Evolutionary conservation across 2,329 filamentous ascomycete genomes (phyloP).

Genomic region (Talaromyces albobiverticillius): DNA sequence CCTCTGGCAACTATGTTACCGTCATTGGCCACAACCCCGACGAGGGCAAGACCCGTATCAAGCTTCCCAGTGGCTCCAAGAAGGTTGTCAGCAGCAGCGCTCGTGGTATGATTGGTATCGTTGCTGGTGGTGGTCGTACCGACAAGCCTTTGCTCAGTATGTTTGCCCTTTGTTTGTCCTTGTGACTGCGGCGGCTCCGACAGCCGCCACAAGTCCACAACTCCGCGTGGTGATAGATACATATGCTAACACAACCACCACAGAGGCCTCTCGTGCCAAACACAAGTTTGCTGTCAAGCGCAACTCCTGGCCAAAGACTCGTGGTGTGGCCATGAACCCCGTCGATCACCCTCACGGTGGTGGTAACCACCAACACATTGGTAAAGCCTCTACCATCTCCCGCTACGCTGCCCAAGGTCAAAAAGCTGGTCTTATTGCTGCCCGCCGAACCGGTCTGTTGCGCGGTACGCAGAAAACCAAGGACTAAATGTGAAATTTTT

Average conservation of each 20-base stretch:
- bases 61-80: conserved; percentile 98
- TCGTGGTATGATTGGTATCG: conserved; percentile 99
- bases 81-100: conserved; percentile 92
- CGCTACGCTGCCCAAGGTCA: conserved; percentile 97
- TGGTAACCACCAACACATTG: conserved; percentile 99
- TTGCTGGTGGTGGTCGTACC: conserved; percentile 98
- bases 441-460: conserved; percentile 98
- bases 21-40: conserved; percentile 97
- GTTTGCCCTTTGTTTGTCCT: conserved; percentile 14
- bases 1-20: conserved; percentile 99
- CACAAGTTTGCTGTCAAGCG: conserved; percentile 99
- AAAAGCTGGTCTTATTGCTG: conserved; percentile 99
- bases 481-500: conserved; percentile 72
- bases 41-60: conserved; percentile 99
- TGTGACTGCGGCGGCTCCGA: background rate
- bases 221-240: background rate
- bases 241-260: conserved; percentile 43
- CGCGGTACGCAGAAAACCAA: conserved; percentile 99
- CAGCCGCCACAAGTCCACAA: no score
- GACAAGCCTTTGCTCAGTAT: conserved; percentile 97
- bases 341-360: conserved; percentile 98
- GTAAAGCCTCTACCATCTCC: conserved; percentile 99
- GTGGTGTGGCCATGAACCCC: conserved; percentile 99
- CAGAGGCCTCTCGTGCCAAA: conserved; percentile 98
- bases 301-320: conserved; percentile 99